These are phyloP conservation scores for Brassica carinata DNA, from an alignment of 345 rosid species.

Conservation along the genomic window DNA sequence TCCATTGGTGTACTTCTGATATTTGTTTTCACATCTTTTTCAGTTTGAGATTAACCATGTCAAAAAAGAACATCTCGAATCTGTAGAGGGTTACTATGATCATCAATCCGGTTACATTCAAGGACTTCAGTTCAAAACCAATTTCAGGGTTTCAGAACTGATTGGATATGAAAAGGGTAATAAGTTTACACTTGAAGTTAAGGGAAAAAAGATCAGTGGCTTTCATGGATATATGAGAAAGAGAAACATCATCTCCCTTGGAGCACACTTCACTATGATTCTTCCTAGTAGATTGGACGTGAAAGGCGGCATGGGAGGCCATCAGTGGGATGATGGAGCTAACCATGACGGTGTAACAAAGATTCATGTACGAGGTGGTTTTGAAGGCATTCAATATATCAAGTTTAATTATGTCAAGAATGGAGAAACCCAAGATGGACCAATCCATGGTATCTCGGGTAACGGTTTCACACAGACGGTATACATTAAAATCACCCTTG, in stretches of 20 bases:
- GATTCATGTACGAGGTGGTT: conserved; percentile 21
- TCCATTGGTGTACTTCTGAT: background rate
- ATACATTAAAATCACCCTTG: background rate
- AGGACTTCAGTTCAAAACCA: conserved; percentile 35
- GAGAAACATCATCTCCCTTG: background rate
- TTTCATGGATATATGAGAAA: conserved; percentile 11
- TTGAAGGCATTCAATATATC: conserved; percentile 18
- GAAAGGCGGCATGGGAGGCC: conserved; percentile 33
- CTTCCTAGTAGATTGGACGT: conserved; percentile 5
- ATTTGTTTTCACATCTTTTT: background rate
- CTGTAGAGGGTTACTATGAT: conserved; percentile 16
- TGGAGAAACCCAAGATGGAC: background rate
- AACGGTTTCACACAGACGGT: conserved; percentile 29
- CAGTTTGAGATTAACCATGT: conserved; percentile 15
- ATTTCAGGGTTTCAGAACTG: conserved; percentile 14
- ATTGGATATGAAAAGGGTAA: conserved; percentile 26
- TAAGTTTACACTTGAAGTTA: conserved; percentile 21
- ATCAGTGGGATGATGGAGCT: conserved; percentile 29
- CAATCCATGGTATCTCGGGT: conserved; percentile 28
- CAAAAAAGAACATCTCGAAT: conserved; percentile 14
- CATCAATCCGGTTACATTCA: conserved; percentile 14
- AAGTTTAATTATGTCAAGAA: conserved; percentile 14
- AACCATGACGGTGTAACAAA: conserved; percentile 11
- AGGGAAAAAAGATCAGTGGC: background rate
- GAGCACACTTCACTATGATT: conserved; percentile 8